These are phyloP conservation scores for Debaryomyces sp. DNA, from an alignment of 1,139 yeast species.

Conservation along the genomic window DNA sequence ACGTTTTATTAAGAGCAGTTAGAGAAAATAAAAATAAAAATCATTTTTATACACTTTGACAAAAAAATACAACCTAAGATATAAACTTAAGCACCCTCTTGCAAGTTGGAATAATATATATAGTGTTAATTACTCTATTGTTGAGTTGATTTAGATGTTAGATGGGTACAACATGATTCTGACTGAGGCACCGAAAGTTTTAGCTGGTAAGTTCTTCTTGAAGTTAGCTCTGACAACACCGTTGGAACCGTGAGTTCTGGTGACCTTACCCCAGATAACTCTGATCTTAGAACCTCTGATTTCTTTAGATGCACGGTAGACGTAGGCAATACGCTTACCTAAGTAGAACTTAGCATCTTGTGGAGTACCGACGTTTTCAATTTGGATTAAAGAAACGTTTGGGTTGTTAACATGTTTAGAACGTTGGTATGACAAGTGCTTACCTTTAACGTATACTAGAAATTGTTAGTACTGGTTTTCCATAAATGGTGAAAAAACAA, in stretches of 20 bases:
- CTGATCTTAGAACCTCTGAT: constrained; percentile 98
- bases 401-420: constrained; percentile 99
- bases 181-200: constrained; percentile 99
- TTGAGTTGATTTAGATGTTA: constrained; percentile 71
- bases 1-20: constrained; percentile 14
- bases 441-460: constrained; percentile 99
- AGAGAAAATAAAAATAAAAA: constrained; percentile 10
- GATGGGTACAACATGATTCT: constrained; percentile 99
- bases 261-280: constrained; percentile 98
- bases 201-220: constrained; percentile 99
- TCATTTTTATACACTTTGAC: constrained; percentile 15
- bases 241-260: constrained; percentile 98
- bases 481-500: neutral
- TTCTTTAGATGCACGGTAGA: constrained; percentile 98
- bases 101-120: constrained; percentile 16
- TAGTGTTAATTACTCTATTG: constrained; percentile 10
- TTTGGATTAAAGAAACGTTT: constrained; percentile 92
- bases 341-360: constrained; percentile 98
- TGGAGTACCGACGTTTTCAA: constrained; percentile 91
- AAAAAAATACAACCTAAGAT: constrained; percentile 13
- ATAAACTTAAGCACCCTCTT: constrained; percentile 8
- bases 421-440: constrained; percentile 99
- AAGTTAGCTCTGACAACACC: constrained; percentile 99
- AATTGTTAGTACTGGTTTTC: constrained; percentile 43
- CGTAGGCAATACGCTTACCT: constrained; percentile 99